Evolutionary conservation across 768 basidiomycete species (phyloP), one percentile per base, ranked within the genome.

Genomic region (Tulasnella sp.): DNA sequence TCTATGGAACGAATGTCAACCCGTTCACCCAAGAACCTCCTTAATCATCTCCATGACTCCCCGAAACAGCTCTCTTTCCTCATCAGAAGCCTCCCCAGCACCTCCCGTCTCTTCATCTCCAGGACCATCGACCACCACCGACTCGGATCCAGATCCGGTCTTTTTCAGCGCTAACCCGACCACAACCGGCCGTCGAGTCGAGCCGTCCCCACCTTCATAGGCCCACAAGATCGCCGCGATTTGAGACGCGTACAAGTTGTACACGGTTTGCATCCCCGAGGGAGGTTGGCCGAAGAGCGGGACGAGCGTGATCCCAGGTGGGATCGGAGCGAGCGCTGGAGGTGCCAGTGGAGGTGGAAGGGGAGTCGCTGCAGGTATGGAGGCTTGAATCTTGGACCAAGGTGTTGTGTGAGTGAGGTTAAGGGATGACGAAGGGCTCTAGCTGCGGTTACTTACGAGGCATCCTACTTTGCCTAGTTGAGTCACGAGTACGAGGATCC

Each of bases 401-500:
- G 69, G 12, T 73, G 22, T 7, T 37, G 42, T 44, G 6, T 63
- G 35, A 59, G 37, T 29, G 44, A 36, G 42, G 64, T 68, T 75
- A 32, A 37, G 67, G 71, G 72, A 19, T 68, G 44, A 17, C 39
- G 14, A 16, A 69, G 35, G 47, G 59, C 47, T 26, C 4, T 39
- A 9, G 73, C 47, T 39, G 34, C 62, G 22, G 35, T 37, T 44
- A 76, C 81, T 79, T 78, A 96, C 94, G 81, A 98, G 78, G 77
- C 85, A 88, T 71, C 95, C 95, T 14, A 96, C 89, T 86, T 94
- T 95, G 42, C 92, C 91, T 74, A 93, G 79, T 79, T 98, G 95
- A 0, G 94, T 95, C 69, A 98, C 84, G 29, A 97, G 83, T n/a
- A 97, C 88, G 22, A 98, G 82, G 14, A 87, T 82, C 32, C 93